These are phyloP conservation scores for Typha latifolia DNA, from an alignment of 176 grass and related monocot species.

Conservation along the genomic window DNA sequence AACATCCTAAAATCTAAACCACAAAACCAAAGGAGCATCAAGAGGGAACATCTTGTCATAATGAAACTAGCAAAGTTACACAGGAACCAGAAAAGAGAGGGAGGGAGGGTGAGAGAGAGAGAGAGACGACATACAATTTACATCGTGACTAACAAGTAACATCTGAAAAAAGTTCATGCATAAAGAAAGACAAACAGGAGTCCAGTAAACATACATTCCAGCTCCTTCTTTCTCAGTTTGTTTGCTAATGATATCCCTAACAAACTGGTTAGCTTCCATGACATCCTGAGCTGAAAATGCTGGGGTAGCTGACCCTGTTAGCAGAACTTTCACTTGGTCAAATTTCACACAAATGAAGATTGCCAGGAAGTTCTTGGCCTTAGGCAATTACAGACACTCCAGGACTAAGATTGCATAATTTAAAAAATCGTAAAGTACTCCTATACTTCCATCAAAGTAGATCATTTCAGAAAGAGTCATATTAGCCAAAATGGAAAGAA, in stretches of 20 bases:
- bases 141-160: too few species aligned
- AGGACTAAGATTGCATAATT: neutral
- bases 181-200: constrained; percentile 1
- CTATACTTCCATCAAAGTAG: neutral
- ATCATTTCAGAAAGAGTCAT: too few species aligned
- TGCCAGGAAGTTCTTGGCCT: neutral
- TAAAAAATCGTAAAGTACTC: neutral
- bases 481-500: too few species aligned
- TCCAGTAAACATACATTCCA: constrained; percentile 26
- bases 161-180: constrained; percentile 5
- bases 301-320: constrained; percentile 80
- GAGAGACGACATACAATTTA: too few species aligned
- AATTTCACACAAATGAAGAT: neutral
- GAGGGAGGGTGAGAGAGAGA: too few species aligned
- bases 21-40: too few species aligned
- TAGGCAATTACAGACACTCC: neutral
- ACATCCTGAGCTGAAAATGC: constrained; percentile 70
- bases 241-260: constrained; percentile 42
- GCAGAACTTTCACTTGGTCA: constrained; percentile 4
- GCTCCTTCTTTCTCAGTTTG: constrained; percentile 24
- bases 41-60: too few species aligned
- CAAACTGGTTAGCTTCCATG: constrained; percentile 56
- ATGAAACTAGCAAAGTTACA: too few species aligned
- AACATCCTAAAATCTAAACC: too few species aligned
- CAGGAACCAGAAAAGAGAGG: too few species aligned